Percentiles rank a stretch among this genome's conserved stretches.
phyloP scores from a whole-genome alignment of 768 basidiomycete species.

The Lactarius deliciosus region DNA sequence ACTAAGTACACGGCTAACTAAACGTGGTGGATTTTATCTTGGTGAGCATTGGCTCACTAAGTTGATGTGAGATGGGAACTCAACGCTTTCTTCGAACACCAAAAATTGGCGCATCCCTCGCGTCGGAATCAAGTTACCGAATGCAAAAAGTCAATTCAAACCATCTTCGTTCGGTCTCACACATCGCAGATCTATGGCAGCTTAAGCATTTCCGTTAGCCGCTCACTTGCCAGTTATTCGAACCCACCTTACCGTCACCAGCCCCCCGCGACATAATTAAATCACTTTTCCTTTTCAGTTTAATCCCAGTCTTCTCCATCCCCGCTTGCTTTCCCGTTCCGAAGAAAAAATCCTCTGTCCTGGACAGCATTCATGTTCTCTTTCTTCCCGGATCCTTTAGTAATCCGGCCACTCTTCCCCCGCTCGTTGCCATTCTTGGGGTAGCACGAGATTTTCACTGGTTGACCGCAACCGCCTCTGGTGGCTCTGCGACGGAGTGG shows the following conservation, averaged over 20 bases:
- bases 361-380: slow-evolving; percentile 23
- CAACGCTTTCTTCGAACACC: slow-evolving; percentile 17
- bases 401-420: slow-evolving; percentile 13
- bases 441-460: slow-evolving; percentile 29
- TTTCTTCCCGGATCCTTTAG: slow-evolving; percentile 9
- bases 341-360: slow-evolving; percentile 17
- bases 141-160: slow-evolving; percentile 27
- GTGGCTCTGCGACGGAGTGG: slow-evolving; percentile 12
- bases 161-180: slow-evolving; percentile 27
- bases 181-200: slow-evolving; percentile 28
- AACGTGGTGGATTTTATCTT: slow-evolving; percentile 28
- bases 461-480: not conserved
- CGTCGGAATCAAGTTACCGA: slow-evolving; percentile 26
- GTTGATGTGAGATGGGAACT: slow-evolving; percentile 26
- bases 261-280: slow-evolving; percentile 24
- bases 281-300: slow-evolving; percentile 25
- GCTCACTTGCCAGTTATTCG: slow-evolving; percentile 23
- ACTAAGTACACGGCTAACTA: slow-evolving; percentile 21
- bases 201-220: slow-evolving; percentile 30
- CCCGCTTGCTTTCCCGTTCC: slow-evolving; percentile 28
- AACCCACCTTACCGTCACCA: slow-evolving; percentile 24
- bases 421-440: slow-evolving; percentile 25
- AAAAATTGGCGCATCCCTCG: slow-evolving; percentile 22
- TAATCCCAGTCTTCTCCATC: slow-evolving; percentile 13
- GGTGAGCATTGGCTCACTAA: slow-evolving; percentile 1